A percentile compares a stretch with the other conserved stretches of the same genome.
Evolutionary conservation across 1,284 basidiomycete species (phyloP).

Genomic region (Prillingera fragicola): DNA sequence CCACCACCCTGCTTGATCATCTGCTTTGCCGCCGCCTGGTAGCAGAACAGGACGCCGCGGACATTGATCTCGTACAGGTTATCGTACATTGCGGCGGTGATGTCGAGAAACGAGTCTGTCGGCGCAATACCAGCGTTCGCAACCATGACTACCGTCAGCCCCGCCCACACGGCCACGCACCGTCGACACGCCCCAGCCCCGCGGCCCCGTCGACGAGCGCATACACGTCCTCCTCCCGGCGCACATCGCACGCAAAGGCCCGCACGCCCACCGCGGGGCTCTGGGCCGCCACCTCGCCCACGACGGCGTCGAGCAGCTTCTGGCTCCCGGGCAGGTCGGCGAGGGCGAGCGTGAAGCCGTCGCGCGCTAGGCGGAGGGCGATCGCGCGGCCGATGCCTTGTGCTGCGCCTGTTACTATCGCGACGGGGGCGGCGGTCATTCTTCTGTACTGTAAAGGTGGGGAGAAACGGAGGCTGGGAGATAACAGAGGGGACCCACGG

Average conservation of each 20-base stretch:
- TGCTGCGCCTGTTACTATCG: slow-evolving; percentile 50
- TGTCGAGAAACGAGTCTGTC: slow-evolving; percentile 41
- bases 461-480: too few species aligned
- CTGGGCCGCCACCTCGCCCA: slow-evolving; percentile 17
- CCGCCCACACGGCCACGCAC: slow-evolving; percentile 5
- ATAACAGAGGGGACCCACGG: too few species aligned
- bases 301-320: slow-evolving; percentile 31
- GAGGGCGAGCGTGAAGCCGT: slow-evolving; percentile 49
- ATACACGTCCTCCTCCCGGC: slow-evolving; percentile 33
- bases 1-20: slow-evolving; percentile 51
- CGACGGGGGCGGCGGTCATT: slow-evolving; percentile 17
- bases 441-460: too few species aligned
- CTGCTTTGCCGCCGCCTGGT: slow-evolving; percentile 49
- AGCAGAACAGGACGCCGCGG: slow-evolving; percentile 45
- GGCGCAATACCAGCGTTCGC: slow-evolving; percentile 50
- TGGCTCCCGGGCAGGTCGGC: slow-evolving; percentile 32
- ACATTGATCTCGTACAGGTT: slow-evolving; percentile 42
- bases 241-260: slow-evolving; percentile 40
- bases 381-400: slow-evolving; percentile 52
- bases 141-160: slow-evolving; percentile 33
- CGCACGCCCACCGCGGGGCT: slow-evolving; percentile 21
- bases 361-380: slow-evolving; percentile 48
- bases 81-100: slow-evolving; percentile 40
- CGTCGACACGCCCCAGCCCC: slow-evolving; percentile 42
- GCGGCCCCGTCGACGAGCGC: slow-evolving; percentile 35